Conservation (phyloP, 2,329 filamentous ascomycete species). For the Teratosphaeria pseudoeucalypti region DNA sequence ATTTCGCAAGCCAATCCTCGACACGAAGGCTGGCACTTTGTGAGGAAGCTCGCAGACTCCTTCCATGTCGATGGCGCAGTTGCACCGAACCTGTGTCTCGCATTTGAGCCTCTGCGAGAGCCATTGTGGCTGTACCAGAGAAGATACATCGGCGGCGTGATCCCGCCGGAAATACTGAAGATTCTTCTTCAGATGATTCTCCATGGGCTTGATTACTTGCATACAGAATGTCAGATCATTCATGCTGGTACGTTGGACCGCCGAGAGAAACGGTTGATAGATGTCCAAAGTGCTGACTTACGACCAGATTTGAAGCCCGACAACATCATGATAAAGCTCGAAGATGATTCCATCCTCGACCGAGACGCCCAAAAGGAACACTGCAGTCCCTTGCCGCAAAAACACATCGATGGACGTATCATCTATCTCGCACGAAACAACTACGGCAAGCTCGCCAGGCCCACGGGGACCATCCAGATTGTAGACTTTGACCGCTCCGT, state of each 20-base stretch:
- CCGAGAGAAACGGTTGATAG: no score
- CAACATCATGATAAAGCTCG: conserved; percentile 13
- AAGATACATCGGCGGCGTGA: neutral
- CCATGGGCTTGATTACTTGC: conserved; percentile 15
- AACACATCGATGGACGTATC: conserved; percentile 8
- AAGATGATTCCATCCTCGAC: conserved; percentile 8
- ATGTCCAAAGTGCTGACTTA: neutral
- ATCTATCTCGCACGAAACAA: conserved; percentile 10
- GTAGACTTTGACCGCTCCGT: conserved; percentile 10
- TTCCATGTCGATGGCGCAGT: no score
- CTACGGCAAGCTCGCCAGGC: conserved; percentile 5
- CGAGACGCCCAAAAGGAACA: conserved; percentile 5
- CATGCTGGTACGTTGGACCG: conserved; percentile 11
- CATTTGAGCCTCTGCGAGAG: neutral
- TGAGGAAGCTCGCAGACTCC: no score
- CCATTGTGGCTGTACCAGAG: neutral
- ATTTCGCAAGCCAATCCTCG: no score
- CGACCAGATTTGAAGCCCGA: conserved; percentile 10
- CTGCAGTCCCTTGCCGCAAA: conserved; percentile 9
- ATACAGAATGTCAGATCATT: conserved; percentile 14
- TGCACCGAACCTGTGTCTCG: no score
- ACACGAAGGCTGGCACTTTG: no score
- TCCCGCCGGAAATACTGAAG: conserved; percentile 8
- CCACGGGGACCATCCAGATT: conserved; percentile 2
- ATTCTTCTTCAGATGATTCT: conserved; percentile 6